Evolutionary conservation across 768 basidiomycete species (phyloP), one percentile per base, ranked within the genome.

Genomic region (Cyclocybe aegerita): DNA sequence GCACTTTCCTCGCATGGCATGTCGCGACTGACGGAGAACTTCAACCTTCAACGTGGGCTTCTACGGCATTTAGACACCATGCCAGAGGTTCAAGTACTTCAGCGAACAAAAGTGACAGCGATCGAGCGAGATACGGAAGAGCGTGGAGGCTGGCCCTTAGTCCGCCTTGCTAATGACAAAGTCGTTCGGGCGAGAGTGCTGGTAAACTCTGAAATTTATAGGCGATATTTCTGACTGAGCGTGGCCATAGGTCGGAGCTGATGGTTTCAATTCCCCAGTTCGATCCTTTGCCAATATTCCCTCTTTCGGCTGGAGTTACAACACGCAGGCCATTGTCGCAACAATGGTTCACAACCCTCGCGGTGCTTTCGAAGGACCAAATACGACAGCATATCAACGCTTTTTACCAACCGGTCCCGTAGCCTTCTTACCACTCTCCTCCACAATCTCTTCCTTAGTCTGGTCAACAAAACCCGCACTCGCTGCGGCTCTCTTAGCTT

Each of bases 361-460:
- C 15, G 74, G 78, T 9, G 70, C 79, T 30, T 83, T 82, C 58
- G 78, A 85, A 62, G 70, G 70, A 7, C 80, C 80, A 8, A 92
- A 91, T 60, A 83, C 81, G 5, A 90, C 85, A 0, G 95, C 93
- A 0, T 98, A 89, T 69, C 97, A 98, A 66, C 79, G 95, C 15
- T 98, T 98, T 74, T 80, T 98, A 14, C 89, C 94, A 2, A 93
- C 93, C 4, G 96, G 97, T 0, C 96, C 96, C 2, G 87, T 98
- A 38, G 95, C 95, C 0, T 98, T 97, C 73, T 79, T 98, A 15
- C 97, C 96, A 0, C 78, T 98, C 38, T 87, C 87, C 1, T 71
- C 82, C 0, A 87, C 84, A 0, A 73, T 75, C 2, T 91, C 93
- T 8, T 94, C 95, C 3, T 77, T 98, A 43, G 97, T 98, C 5